Percentiles rank a stretch among this genome's conserved stretches.
phyloP scores from a whole-genome alignment of 169 alveolate species.

The Blepharisma undulans region DNA sequence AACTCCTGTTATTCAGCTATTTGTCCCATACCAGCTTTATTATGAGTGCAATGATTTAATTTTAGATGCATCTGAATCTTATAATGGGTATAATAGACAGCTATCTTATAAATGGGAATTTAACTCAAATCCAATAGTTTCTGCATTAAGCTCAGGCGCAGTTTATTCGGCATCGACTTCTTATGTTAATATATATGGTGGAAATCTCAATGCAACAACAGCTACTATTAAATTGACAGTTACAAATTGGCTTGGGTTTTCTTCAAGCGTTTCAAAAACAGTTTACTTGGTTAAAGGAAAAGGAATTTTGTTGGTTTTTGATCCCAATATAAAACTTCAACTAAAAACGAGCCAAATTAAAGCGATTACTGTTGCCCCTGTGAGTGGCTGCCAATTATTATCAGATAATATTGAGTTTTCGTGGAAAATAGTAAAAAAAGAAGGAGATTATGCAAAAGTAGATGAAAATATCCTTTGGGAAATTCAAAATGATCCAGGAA shows the following conservation, averaged over 20 bases:
- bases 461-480: background rate
- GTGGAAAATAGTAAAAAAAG: no score
- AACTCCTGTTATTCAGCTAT: background rate
- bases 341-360: no score
- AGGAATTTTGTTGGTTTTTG: no score
- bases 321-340: no score
- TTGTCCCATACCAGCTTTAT: background rate
- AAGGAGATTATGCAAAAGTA: background rate
- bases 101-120: background rate
- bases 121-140: background rate
- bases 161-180: background rate
- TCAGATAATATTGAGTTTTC: no score
- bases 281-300: no score
- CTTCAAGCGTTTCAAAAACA: no score
- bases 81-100: background rate
- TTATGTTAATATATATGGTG: background rate
- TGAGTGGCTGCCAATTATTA: no score
- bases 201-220: no score
- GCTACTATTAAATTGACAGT: background rate
- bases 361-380: no score
- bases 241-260: background rate
- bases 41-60: background rate
- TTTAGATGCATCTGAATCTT: background rate
- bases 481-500: background rate
- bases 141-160: background rate